Evolutionary conservation across 2,329 filamentous ascomycete species (phyloP), one percentile per base, ranked within the genome.

Genomic region (Cercospora sp.): DNA sequence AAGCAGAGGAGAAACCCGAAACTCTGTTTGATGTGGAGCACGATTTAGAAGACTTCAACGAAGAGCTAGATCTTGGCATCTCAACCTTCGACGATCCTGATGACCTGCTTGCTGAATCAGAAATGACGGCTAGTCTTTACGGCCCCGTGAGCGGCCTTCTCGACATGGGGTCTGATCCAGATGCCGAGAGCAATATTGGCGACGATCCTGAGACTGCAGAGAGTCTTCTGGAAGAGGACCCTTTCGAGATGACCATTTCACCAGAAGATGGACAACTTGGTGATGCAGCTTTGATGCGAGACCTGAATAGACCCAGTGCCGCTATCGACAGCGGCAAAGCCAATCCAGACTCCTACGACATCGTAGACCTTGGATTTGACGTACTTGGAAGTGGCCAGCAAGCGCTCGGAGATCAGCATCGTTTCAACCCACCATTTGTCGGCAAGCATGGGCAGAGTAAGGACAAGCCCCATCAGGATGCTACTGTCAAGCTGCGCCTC

Each of bases 401-500:
- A 61, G 73, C 74, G 18, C 70, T 79, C 1, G 77, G 77, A 28
- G 67, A 68, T 30, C 67, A 61, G 12, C 66, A 77, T 62, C 75
- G 77, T 20, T 78, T 78, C 71, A 75, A 73, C 63, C 71, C 74
- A 3, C 77, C 77, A 42, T 58, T 67, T 66, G n/a, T 63, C 28
- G 48, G 31, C 26, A 55, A 48, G n/a, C 61, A 45, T 57, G 39
- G 33, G 18, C 55, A 33, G 7, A 65, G 26, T 13, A 23, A 13
- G n/a, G 23, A 26, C 20, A 60, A 45, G 36, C 36, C 31, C 20
- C 60, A 48, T 23, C 66, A 67, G 13, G 57, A 67, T 33, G 51
- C 78, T 23, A 77, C 94, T 5, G 81, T 99, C 13, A 89, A 89
- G 70, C 84, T 97, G 2, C 88, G 89, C 5, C 86, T 98, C 16